These are phyloP conservation scores for Pythium aristosporum DNA, from an alignment of 352 stramenopile species.

Conservation along the genomic window DNA sequence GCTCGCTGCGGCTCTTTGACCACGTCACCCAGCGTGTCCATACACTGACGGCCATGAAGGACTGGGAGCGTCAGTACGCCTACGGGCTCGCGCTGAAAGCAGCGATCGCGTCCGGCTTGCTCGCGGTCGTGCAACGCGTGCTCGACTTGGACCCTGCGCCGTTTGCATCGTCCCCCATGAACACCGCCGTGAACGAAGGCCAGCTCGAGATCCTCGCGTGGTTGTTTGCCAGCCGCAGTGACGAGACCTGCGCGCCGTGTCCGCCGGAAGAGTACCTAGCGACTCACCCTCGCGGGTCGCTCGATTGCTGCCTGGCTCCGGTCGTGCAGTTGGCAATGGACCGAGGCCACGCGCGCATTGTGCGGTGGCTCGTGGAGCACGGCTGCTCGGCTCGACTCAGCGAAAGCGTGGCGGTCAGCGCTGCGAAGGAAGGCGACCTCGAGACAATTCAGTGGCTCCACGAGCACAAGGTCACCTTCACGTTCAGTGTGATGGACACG, in stretches of 20 bases:
- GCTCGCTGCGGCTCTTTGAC: background rate
- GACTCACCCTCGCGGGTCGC: background rate
- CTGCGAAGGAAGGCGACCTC: slow-evolving; percentile 14
- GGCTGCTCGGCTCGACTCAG: background rate
- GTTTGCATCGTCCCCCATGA: background rate
- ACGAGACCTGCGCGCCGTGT: background rate
- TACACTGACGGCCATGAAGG: background rate
- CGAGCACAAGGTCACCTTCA: background rate
- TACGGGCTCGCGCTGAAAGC: background rate
- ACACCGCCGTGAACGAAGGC: background rate
- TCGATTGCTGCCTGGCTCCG: background rate
- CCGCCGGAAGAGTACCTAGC: background rate
- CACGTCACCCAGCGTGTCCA: background rate
- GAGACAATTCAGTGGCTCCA: slow-evolving; percentile 22
- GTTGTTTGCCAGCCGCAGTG: background rate
- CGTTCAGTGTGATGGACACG: background rate
- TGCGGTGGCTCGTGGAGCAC: background rate
- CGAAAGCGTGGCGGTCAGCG: background rate
- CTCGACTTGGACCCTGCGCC: background rate
- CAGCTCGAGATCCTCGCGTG: background rate
- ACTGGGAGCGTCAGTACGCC: background rate
- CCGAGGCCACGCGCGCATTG: background rate
- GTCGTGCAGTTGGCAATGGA: background rate
- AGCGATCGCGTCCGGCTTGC: background rate
- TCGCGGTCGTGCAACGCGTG: background rate